Conservation (phyloP, 768 basidiomycete species). For the Auriscalpium orientale region DNA sequence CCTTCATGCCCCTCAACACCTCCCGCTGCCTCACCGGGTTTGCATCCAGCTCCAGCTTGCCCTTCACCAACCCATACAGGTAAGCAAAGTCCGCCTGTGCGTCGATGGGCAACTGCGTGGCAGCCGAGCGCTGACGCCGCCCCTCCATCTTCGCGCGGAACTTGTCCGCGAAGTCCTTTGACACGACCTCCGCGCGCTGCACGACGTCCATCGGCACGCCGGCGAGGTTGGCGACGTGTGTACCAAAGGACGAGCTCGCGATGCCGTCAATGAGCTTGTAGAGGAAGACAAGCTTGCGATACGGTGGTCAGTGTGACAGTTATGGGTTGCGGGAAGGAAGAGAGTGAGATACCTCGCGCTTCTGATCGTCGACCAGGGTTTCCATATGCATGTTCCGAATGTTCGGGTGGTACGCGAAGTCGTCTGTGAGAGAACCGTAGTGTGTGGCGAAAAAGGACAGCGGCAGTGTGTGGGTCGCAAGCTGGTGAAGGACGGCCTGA, state of each 20-base stretch:
- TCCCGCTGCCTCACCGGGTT: slow-evolving; percentile 46
- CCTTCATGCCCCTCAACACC: slow-evolving; percentile 48
- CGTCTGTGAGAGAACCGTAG: slow-evolving; percentile 92
- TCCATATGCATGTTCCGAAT: slow-evolving; percentile 95
- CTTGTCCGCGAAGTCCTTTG: slow-evolving; percentile 77
- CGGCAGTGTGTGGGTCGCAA: slow-evolving; percentile 88
- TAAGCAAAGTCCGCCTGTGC: slow-evolving; percentile 90
- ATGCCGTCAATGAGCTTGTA: slow-evolving; percentile 89
- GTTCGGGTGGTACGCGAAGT: slow-evolving; percentile 87
- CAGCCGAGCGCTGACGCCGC: slow-evolving; percentile 45
- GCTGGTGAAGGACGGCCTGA: slow-evolving; percentile 86
- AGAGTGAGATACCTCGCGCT: slow-evolving; percentile 61
- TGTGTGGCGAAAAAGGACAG: slow-evolving; percentile 97
- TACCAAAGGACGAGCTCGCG: slow-evolving; percentile 86
- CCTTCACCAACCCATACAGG: slow-evolving; percentile 55
- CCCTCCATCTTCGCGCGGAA: slow-evolving; percentile 76
- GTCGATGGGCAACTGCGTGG: slow-evolving; percentile 61
- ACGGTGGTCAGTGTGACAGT: background rate
- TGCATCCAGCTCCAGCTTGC: slow-evolving; percentile 42
- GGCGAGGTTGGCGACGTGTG: slow-evolving; percentile 91
- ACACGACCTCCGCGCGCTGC: slow-evolving; percentile 80
- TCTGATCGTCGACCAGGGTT: slow-evolving; percentile 88
- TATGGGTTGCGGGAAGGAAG: background rate
- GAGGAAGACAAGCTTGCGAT: slow-evolving; percentile 73
- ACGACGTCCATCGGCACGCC: slow-evolving; percentile 86